Base-by-base conservation (phyloP, 306 rosid genomes). In the Rosa chinensis region DNA sequence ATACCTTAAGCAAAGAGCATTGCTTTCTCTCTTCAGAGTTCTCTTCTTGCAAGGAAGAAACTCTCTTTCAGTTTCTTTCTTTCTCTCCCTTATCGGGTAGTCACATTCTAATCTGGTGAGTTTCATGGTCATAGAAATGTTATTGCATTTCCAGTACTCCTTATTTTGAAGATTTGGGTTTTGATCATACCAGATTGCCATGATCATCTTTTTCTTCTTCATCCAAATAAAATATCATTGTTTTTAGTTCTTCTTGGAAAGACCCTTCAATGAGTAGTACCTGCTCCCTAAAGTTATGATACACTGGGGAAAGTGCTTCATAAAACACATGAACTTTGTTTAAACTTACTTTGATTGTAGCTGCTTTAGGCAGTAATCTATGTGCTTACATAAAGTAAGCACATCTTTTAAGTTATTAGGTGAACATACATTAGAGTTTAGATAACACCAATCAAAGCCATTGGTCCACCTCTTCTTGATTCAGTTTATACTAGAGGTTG, bases 71-170 rank as follows among this genome's bases (percentile, higher is more conserved):
- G 77, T 72, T 73, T 69, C 68, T 79, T 74, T 72, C 66, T 42
- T 17, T 77, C 77, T 74, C 45, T 72, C 32, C 16, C 72, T 61
- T 45, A 8, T 81, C 45, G 37, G 44, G n/a, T 68, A 14, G 40
- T 76, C 67, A 50, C 78, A 52, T 71, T 79, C 23, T 25, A 53
- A 10, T 78, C 84, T 84, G 88, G 93, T 87, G 73, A 81, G 91
- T 73, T 40, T 17, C 32, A 53, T 55, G 14, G 10, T 25, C 52
- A 18, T 14, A 21, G 32, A 32, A 28, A 48, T 44, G 47, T 13
- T 49, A 20, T 59, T 66, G 74, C 82, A 79, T 84, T 80, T 82
- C 77, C 44, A 10, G 2, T 28, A 28, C 32, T 66, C 42, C 48
- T 56, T 44, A 2, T 52, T 37, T n/a, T 71, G 32, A 8, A 40